Evolutionary conservation across 768 basidiomycete genomes (phyloP).

Genomic region (Paxillus involutus): DNA sequence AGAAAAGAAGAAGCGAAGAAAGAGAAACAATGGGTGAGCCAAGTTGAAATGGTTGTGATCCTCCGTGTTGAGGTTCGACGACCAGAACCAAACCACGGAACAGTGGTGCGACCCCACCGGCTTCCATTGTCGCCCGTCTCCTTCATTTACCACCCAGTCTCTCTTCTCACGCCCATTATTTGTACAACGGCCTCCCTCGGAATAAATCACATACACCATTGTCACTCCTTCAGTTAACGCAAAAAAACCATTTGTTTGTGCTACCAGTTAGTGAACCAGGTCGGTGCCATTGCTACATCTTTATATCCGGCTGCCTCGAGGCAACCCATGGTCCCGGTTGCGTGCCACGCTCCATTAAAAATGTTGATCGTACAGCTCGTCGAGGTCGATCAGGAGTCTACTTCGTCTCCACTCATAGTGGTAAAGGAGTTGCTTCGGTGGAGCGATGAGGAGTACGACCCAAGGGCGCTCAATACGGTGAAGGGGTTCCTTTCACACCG

Average conservation of each 20-base stretch:
- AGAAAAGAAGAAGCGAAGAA: constrained; percentile 34
- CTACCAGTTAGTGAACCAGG: constrained; percentile 7
- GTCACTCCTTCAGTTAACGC: not conserved
- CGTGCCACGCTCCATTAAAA: constrained; percentile 8
- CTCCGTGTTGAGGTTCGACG: constrained; percentile 27
- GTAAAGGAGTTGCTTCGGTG: not conserved
- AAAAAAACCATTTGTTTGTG: not conserved
- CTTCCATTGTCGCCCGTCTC: constrained; percentile 13
- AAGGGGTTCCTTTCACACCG: not conserved
- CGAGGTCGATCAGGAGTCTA: not conserved
- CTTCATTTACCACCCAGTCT: constrained; percentile 2
- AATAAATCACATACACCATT: no score
- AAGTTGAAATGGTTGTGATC: constrained; percentile 21
- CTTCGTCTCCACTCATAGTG: not conserved
- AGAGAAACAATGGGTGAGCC: constrained; percentile 26
- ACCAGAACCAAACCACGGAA: constrained; percentile 23
- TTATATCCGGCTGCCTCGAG: constrained; percentile 23
- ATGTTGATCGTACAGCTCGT: constrained; percentile 13
- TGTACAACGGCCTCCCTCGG: no score
- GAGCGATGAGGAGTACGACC: not conserved
- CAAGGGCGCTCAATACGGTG: not conserved
- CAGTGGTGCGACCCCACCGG: constrained; percentile 7
- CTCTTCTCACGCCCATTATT: constrained; percentile 15
- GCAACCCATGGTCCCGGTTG: constrained; percentile 3
- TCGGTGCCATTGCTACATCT: constrained; percentile 12